phyloP scores from a whole-genome alignment of 2,329 filamentous ascomycete species.

The Periconia sp. region DNA sequence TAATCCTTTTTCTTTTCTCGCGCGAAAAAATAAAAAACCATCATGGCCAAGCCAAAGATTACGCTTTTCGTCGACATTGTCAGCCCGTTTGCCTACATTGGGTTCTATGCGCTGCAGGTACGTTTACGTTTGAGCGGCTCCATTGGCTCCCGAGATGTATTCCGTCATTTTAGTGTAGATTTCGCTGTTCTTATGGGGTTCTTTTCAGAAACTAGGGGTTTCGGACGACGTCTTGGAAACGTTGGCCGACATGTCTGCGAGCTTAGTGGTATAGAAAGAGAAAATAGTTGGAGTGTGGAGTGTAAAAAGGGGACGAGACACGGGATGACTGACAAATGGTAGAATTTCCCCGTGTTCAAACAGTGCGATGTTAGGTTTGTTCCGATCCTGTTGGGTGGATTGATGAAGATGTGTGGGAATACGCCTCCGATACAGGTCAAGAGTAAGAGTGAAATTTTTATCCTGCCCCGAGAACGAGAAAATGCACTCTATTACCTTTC shows the following conservation, averaged over 20 bases:
- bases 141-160: neutral
- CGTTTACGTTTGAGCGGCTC: constrained; percentile 34
- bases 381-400: constrained; percentile 65
- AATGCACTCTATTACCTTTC: constrained; percentile 33
- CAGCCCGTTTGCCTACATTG: constrained; percentile 66
- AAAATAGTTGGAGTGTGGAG: too few relatives aligned
- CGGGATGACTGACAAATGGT: too few relatives aligned
- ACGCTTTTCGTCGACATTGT: constrained; percentile 66
- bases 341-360: constrained; percentile 64
- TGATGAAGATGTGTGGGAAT: constrained; percentile 64
- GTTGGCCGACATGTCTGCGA: too few relatives aligned
- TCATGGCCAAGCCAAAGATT: constrained; percentile 57
- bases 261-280: too few relatives aligned
- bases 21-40: too few relatives aligned
- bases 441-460: constrained; percentile 55
- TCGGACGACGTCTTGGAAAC: too few relatives aligned
- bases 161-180: constrained; percentile 1
- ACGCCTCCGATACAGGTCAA: constrained; percentile 62
- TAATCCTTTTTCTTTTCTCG: too few relatives aligned
- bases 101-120: constrained; percentile 62
- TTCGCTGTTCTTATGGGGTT: too few relatives aligned
- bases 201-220: too few relatives aligned
- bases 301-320: too few relatives aligned
- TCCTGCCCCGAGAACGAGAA: too few relatives aligned
- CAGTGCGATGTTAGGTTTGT: constrained; percentile 62